Percentiles rank a stretch among this genome's conserved stretches.
Conservation (phyloP, 352 stramenopile genomes). For the Globisporangium apiculatum region DNA sequence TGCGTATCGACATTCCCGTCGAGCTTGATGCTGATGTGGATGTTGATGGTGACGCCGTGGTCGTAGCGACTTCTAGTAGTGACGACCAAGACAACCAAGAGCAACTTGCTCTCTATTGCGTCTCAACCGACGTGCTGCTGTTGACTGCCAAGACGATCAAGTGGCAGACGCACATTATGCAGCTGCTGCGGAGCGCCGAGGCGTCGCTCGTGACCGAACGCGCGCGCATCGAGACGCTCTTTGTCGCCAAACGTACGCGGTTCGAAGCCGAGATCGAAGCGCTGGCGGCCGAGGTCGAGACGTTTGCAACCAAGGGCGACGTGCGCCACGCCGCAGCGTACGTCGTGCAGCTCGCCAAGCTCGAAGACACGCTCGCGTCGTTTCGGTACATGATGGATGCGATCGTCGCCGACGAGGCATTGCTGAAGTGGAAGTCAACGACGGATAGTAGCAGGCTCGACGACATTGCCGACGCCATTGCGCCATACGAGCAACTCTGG, state of each 20-base stretch:
- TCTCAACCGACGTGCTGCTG: slow-evolving; percentile 34
- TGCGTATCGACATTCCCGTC: slow-evolving; percentile 18
- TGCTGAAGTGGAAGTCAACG: slow-evolving; percentile 50
- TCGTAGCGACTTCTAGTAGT: neutral
- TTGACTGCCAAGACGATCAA: slow-evolving; percentile 62
- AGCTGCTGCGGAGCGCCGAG: slow-evolving; percentile 48
- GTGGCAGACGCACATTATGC: slow-evolving; percentile 55
- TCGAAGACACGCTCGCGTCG: slow-evolving; percentile 53
- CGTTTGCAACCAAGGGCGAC: slow-evolving; percentile 72
- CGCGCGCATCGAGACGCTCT: slow-evolving; percentile 59
- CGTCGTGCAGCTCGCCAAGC: slow-evolving; percentile 63
- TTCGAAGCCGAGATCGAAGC: slow-evolving; percentile 72
- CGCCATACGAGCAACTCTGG: slow-evolving; percentile 75
- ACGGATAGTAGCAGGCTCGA: slow-evolving; percentile 71
- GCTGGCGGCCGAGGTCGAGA: slow-evolving; percentile 59
- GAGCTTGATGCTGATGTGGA: too few relatives aligned
- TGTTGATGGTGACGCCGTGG: too few relatives aligned
- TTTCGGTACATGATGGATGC: slow-evolving; percentile 53
- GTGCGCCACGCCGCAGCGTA: slow-evolving; percentile 68
- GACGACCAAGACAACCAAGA: neutral
- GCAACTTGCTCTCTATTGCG: slow-evolving; percentile 2
- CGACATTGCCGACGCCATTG: slow-evolving; percentile 65
- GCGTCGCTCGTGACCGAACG: slow-evolving; percentile 46
- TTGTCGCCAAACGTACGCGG: slow-evolving; percentile 57
- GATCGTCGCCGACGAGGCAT: slow-evolving; percentile 52